Evolutionary conservation across 371 early-diverging fungal genomes (phyloP), one percentile per base, ranked within the genome.

Genomic region (Thermomucor indicae-seudaticae): DNA sequence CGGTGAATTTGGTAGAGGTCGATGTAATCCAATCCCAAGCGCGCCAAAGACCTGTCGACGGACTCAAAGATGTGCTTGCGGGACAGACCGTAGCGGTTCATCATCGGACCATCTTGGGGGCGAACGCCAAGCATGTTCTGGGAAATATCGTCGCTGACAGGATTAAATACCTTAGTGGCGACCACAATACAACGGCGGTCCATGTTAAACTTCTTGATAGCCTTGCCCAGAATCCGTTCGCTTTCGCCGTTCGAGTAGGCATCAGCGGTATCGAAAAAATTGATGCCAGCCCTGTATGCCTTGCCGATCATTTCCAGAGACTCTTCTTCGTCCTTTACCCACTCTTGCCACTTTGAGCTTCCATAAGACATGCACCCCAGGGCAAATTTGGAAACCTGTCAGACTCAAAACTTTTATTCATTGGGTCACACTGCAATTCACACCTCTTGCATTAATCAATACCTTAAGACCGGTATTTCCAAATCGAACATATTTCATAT

Each of bases 1-100:
- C 72, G 64, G 44, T 76, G 69, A 45, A 86, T 76, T 32, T 83
- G 71, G 52, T 82, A 83, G 39, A 88, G 63, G 51, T 86, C 85
- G 22, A 86, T 62, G 49, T 86, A 85, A 25, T 83, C 83, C 6
- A 70, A 29, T 28, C 58, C 67, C 29, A 80, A 52, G 14, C 83
- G 62, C 41, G 67, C 39, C 10, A 83, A 55, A 12, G 72, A 72
- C 11, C 59, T 78, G 12, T 80, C 76, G 1, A 78, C 67, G 27
- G 75, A 62, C 47, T 76, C 78, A 45, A 80, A 68, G 25, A 80
- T 70, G 47, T 76, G 74, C 51, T 80, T 79, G 30, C 80, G 65
- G 24, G 75, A 67, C 16, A 77, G 45, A 2, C 82, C 82, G 58
- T 55, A 37, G 0, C 42, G n/a, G 49, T 68, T 80, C 0, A 62